Evolutionary conservation across 2,329 filamentous ascomycete species (phyloP).

Genomic region (Diaporthe batatas): DNA sequence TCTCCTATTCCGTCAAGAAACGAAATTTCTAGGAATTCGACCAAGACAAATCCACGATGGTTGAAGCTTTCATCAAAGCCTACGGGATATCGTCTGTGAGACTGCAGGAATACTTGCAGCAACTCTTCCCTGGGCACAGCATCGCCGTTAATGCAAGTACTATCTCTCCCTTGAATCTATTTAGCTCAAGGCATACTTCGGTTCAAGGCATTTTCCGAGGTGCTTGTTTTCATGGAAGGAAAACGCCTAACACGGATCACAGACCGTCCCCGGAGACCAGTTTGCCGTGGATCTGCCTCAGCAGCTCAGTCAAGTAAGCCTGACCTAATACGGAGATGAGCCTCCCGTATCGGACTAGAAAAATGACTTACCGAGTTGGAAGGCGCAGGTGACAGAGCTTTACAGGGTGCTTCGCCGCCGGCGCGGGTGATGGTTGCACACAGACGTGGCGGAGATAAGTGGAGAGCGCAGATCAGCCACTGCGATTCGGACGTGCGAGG

Average conservation of each 20-base stretch:
- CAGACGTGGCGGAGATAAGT: not conserved
- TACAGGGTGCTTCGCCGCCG: not conserved
- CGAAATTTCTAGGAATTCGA: not conserved
- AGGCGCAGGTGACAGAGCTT: not conserved
- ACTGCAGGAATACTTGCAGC: conserved; percentile 13
- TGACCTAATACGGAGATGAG: not conserved
- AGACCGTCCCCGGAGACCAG: not conserved
- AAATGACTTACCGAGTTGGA: not conserved
- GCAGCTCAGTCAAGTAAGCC: not conserved
- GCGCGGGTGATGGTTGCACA: not conserved
- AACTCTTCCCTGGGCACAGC: not conserved
- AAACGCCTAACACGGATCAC: not conserved
- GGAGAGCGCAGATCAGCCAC: not conserved
- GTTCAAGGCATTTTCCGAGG: not conserved
- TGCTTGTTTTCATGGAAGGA: not conserved
- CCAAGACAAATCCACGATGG: not conserved
- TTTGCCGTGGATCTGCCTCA: not conserved
- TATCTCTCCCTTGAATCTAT: too few species aligned
- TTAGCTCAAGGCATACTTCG: not conserved
- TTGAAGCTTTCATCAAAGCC: not conserved
- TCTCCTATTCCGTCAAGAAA: not conserved
- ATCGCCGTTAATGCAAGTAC: not conserved
- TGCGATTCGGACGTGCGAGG: not conserved
- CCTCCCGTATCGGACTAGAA: not conserved
- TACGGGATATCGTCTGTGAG: not conserved